These are phyloP conservation scores for Penicillium brevicompactum DNA, from an alignment of 2,329 filamentous ascomycete genomes.

Conservation along the genomic window DNA sequence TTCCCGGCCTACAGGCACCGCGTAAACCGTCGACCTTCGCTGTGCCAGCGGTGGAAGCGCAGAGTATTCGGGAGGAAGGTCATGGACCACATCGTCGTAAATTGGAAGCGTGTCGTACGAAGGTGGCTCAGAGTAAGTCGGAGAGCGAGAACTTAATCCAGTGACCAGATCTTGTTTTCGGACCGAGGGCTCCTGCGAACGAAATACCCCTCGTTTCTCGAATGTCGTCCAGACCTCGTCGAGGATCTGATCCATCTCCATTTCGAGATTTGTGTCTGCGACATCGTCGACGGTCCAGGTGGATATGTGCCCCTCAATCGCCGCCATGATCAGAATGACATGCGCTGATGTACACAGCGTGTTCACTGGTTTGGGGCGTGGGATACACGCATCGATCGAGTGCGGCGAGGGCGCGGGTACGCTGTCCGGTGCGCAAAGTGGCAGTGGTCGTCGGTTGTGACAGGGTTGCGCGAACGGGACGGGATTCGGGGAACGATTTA, in stretches of 20 bases:
- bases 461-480: background rate
- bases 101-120: conserved; percentile 32
- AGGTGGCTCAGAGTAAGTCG: conserved; percentile 11
- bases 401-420: background rate
- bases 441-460: background rate
- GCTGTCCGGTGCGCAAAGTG: background rate
- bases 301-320: conserved; percentile 7
- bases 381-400: conserved; percentile 6
- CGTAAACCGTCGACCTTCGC: conserved; percentile 16
- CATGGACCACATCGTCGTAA: conserved; percentile 35
- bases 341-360: conserved; percentile 8
- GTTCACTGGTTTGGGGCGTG: conserved; percentile 6
- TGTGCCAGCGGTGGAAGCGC: conserved; percentile 30
- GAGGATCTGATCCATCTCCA: conserved; percentile 5
- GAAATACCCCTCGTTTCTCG: background rate
- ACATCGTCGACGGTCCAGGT: conserved; percentile 1
- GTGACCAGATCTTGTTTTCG: background rate
- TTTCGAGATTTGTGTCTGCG: background rate
- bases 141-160: conserved; percentile 14
- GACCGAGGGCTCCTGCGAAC: background rate
- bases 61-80: conserved; percentile 39
- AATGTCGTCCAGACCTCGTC: conserved; percentile 16
- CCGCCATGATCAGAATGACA: conserved; percentile 20
- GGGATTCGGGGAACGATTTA: background rate
- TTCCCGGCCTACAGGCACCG: conserved; percentile 6